Conservation (phyloP, 176 grass and related monocot genomes). For the Poa pratensis region DNA sequence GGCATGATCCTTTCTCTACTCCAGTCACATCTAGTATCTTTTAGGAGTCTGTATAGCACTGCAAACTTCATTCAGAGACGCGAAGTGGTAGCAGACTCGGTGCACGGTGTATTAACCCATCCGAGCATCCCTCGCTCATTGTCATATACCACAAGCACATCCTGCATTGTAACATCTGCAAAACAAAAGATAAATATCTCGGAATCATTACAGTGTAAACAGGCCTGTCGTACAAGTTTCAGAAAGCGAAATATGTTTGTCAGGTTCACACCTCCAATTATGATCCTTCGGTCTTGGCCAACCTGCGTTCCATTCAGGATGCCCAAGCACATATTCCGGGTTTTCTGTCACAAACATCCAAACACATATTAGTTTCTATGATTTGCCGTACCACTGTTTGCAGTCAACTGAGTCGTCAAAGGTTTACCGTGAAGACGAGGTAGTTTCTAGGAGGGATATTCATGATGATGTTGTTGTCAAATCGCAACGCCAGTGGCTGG, state of each 20-base stretch:
- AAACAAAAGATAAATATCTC: not conserved
- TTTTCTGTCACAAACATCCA: constrained; percentile 51
- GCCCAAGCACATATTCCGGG: constrained; percentile 72
- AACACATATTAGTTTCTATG: constrained; percentile 19
- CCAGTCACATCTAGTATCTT: constrained; percentile 12
- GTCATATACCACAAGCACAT: constrained; percentile 84
- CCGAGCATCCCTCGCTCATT: constrained; percentile 69
- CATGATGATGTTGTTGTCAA: constrained; percentile 52
- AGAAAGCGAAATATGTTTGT: not conserved
- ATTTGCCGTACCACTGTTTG: not conserved
- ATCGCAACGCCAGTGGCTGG: constrained; percentile 59
- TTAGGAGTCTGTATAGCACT: constrained; percentile 14
- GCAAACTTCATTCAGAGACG: constrained; percentile 12
- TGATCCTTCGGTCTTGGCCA: constrained; percentile 41
- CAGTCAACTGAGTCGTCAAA: constrained; percentile 25
- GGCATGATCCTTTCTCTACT: not conserved
- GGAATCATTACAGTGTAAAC: not conserved
- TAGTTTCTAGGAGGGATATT: constrained; percentile 83
- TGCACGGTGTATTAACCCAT: constrained; percentile 59
- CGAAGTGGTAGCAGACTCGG: not conserved
- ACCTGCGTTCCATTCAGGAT: constrained; percentile 68
- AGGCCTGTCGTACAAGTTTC: not conserved
- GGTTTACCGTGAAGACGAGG: constrained; percentile 71
- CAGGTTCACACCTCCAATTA: constrained; percentile 70
- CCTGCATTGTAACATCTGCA: constrained; percentile 73